Base-by-base conservation (phyloP, 495 filamentous ascomycete species). In the Daldinia vernicosa region DNA sequence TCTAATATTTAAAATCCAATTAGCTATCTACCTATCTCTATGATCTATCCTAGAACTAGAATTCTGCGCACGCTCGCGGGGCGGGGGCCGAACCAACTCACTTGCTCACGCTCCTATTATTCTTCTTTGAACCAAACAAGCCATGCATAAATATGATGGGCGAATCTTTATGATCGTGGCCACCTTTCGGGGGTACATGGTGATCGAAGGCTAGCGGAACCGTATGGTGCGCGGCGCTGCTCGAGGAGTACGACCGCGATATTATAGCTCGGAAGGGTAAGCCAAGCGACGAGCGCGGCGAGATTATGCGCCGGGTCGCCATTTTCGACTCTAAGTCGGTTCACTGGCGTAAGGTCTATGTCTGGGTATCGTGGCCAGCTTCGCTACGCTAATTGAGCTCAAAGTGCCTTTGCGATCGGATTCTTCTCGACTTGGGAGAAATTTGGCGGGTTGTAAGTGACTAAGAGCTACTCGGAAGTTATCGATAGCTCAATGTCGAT, bases 101-200 rank as follows among this genome's bases (percentile, higher is more conserved):
- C 95, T 94, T 97, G 89, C 95, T 96, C 69, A 99, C 95, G 79
- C 87, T 94, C 80, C 95, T 82, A 76, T 98, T 95, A 74, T 99
- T 99, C 84, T 92, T 92, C 81, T 97, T 98, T 43, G 93, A 97
- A 24, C 95, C 95, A 76, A 99, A 98, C 15, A 99, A 84, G 4
- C 95, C 95, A 78, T 99, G 95, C 79, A 98, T 86, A 67, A 99
- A 88, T 70, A 99, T 80, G 64, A 99, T 91, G 0, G 95, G 93
- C 47, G 86, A 78, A 51, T 86, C 85, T 67, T 81, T 75, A 47
- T 52, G 71, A 17, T 82, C 77, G 0, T 74, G 57, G 9, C 70
- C 76, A 4, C 73, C 76, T n/a, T 78, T 79, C n/a, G 76, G 67
- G 8, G 89, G 84, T 67, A 83, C 74, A 69, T 90, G 87, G 40